A percentile compares a stretch with the other conserved stretches of the same genome.
Conservation (phyloP, 148 eudicot species). For the Drosera capensis region DNA sequence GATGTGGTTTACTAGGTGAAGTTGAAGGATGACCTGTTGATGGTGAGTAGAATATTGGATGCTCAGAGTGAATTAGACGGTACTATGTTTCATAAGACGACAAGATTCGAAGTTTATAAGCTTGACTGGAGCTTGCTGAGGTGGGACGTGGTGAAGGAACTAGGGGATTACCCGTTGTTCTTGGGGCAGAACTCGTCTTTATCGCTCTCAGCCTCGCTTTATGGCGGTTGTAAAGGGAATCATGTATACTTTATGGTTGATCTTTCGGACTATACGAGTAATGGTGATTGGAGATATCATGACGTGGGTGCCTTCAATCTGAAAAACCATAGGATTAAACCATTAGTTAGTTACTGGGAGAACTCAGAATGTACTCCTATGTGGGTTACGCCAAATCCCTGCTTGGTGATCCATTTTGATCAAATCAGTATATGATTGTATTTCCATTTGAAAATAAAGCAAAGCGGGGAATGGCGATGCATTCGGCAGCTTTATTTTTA, state of each 20-base stretch:
- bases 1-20: slow-evolving; percentile 56
- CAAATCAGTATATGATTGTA: too few relatives aligned
- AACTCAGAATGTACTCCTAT: slow-evolving; percentile 31
- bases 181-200: slow-evolving; percentile 53
- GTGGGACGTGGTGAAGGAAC: slow-evolving; percentile 41
- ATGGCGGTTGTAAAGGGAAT: slow-evolving; percentile 41
- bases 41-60: slow-evolving; percentile 33
- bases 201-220: slow-evolving; percentile 34
- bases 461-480: too few relatives aligned
- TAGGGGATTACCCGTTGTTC: slow-evolving; percentile 40
- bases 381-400: slow-evolving; percentile 66
- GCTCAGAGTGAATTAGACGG: slow-evolving; percentile 16
- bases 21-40: slow-evolving; percentile 18
- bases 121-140: slow-evolving; percentile 13
- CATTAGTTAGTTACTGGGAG: slow-evolving; percentile 34
- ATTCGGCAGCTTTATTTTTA: too few relatives aligned
- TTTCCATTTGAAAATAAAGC: background rate
- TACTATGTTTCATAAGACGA: slow-evolving; percentile 29
- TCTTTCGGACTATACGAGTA: slow-evolving; percentile 32
- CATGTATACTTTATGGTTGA: slow-evolving; percentile 61
- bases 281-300: slow-evolving; percentile 18
- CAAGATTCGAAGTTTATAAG: slow-evolving; percentile 34
- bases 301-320: slow-evolving; percentile 56
- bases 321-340: slow-evolving; percentile 30
- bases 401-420: slow-evolving; percentile 6